Evolutionary conservation across 331 rosid species (phyloP).

Genomic region (Telfairia occidentalis): DNA sequence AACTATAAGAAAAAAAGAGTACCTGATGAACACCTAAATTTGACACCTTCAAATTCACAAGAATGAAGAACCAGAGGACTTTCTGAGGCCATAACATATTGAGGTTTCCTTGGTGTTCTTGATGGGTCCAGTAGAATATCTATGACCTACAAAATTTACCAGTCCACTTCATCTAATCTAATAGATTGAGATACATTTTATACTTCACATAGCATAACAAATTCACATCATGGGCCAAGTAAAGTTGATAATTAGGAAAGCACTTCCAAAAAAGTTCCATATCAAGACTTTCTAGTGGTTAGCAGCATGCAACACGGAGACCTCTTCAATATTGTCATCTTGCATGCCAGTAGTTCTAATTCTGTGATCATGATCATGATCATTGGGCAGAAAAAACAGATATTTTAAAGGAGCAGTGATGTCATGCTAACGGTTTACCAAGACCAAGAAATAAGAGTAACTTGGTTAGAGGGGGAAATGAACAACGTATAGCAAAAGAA

Average conservation of each 20-base stretch:
- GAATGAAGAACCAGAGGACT: constrained; percentile 77
- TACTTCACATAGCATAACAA: constrained; percentile 11
- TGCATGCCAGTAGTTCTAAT: background rate
- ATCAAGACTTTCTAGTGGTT: background rate
- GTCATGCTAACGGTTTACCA: background rate
- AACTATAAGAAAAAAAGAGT: background rate
- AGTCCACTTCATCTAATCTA: background rate
- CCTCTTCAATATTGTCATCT: background rate
- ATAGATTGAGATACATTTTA: background rate
- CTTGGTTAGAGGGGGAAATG: background rate
- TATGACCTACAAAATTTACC: constrained; percentile 44
- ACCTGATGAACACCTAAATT: constrained; percentile 79
- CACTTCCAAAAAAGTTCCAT: background rate
- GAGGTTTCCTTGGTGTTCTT: constrained; percentile 67
- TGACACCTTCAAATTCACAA: constrained; percentile 67
- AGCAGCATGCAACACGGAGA: background rate
- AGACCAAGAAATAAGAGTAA: background rate
- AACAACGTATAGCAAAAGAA: background rate
- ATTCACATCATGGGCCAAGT: background rate
- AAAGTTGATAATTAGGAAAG: background rate
- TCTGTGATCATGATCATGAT: background rate
- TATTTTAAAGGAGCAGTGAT: background rate
- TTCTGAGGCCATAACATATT: constrained; percentile 74
- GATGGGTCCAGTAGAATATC: constrained; percentile 52
- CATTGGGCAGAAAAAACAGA: background rate